Conservation (phyloP, 768 basidiomycete species). For the Suillus lakei region DNA sequence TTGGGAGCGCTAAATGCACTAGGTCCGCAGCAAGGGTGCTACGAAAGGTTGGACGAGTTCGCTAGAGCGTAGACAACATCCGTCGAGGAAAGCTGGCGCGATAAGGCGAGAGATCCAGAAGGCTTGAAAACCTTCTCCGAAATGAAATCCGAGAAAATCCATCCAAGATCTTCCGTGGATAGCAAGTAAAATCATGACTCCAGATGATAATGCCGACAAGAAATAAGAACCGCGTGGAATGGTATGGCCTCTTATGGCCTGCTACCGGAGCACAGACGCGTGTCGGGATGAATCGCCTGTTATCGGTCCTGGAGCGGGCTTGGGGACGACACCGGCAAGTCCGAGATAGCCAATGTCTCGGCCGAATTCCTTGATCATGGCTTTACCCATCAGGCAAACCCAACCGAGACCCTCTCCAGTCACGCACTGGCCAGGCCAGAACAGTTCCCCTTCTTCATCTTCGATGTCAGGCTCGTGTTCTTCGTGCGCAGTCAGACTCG, state of each 20-base stretch:
- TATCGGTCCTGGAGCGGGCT: slow-evolving; percentile 52
- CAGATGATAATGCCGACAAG: slow-evolving; percentile 35
- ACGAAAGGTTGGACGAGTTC: slow-evolving; percentile 17
- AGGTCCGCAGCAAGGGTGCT: slow-evolving; percentile 26
- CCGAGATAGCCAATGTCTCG: slow-evolving; percentile 76
- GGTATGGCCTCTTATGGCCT: slow-evolving; percentile 16
- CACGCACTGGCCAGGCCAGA: slow-evolving; percentile 77
- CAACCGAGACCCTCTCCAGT: slow-evolving; percentile 83
- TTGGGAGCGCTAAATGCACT: slow-evolving; percentile 16
- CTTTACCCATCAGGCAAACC: slow-evolving; percentile 87
- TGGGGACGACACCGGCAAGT: slow-evolving; percentile 72
- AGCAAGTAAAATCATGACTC: slow-evolving; percentile 33
- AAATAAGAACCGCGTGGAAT: slow-evolving; percentile 24
- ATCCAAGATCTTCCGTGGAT: slow-evolving; percentile 28
- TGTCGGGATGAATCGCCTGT: slow-evolving; percentile 36
- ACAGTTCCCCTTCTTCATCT: slow-evolving; percentile 86
- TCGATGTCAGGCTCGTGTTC: slow-evolving; percentile 84
- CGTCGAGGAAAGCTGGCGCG: slow-evolving; percentile 17
- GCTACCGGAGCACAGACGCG: slow-evolving; percentile 35
- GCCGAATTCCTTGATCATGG: slow-evolving; percentile 85
- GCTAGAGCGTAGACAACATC: slow-evolving; percentile 30
- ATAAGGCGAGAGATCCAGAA: slow-evolving; percentile 19
- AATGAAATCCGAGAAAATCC: slow-evolving; percentile 29
- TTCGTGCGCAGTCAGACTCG: slow-evolving; percentile 63
- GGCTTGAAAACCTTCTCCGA: slow-evolving; percentile 15